A percentile compares a stretch with the other conserved stretches of the same genome.
phyloP scores from a whole-genome alignment of 805 yeast species.

The Candida montana region DNA sequence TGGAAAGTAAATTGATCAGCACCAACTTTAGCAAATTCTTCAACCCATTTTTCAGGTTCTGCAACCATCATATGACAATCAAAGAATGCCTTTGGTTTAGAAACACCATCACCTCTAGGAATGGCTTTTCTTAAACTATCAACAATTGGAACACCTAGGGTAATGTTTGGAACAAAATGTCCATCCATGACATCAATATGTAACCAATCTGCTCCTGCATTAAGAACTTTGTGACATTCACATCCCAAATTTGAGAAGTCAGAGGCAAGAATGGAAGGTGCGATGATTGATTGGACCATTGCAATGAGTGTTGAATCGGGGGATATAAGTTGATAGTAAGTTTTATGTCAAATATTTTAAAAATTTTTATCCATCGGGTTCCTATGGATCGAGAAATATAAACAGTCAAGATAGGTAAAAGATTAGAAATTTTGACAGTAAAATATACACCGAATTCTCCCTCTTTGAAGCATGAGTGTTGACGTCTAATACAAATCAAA shows the following conservation, averaged over 20 bases:
- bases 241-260: constrained; percentile 88
- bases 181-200: constrained; percentile 99
- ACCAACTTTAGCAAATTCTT: constrained; percentile 85
- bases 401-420: no score
- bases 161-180: constrained; percentile 93
- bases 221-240: constrained; percentile 77
- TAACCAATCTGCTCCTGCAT: constrained; percentile 89
- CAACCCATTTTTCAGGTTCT: constrained; percentile 89
- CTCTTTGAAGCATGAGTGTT: no score
- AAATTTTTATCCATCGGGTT: background rate
- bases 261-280: constrained; percentile 91
- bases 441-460: no score
- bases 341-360: background rate
- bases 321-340: background rate
- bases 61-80: constrained; percentile 99
- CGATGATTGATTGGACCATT: constrained; percentile 80
- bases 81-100: constrained; percentile 50
- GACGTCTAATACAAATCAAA: no score
- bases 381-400: background rate
- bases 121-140: constrained; percentile 68
- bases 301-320: background rate
- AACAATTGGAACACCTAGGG: constrained; percentile 90
- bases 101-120: constrained; percentile 53
- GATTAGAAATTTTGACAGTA: no score
- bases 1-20: constrained; percentile 97